A percentile compares a stretch with the other conserved stretches of the same genome.
These are phyloP conservation scores for Picea glauca DNA, from an alignment of 75 land plant species.

Conservation along the genomic window DNA sequence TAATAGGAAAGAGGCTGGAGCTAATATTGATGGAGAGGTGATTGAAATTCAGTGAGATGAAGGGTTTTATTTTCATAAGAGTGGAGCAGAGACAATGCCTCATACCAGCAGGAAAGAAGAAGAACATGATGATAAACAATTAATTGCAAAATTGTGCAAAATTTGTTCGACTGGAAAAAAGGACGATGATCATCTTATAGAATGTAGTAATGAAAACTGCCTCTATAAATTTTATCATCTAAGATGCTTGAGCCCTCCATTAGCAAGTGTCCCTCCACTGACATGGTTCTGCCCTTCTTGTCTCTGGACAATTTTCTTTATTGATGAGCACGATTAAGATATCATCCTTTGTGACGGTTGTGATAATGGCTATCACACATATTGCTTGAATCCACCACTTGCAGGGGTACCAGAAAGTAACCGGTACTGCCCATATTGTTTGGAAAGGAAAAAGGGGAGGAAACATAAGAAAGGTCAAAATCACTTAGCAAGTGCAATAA, in stretches of 20 bases:
- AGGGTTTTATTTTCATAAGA: not conserved
- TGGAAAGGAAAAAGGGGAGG: slow-evolving; percentile 1
- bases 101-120: not conserved
- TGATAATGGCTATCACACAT: slow-evolving; percentile 36
- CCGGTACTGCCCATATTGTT: slow-evolving; percentile 36
- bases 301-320: slow-evolving; percentile 19
- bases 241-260: slow-evolving; percentile 1
- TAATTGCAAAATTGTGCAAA: not conserved
- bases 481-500: not conserved
- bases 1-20: not conserved
- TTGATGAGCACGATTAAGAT: slow-evolving; percentile 28
- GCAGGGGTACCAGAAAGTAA: slow-evolving; percentile 26
- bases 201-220: not conserved
- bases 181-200: not conserved
- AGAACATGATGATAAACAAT: not conserved
- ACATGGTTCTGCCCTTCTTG: slow-evolving; percentile 14
- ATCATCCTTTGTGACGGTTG: slow-evolving; percentile 36
- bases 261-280: not conserved
- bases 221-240: slow-evolving; percentile 6
- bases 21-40: not conserved
- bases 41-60: not conserved
- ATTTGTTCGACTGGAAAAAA: slow-evolving; percentile 3
- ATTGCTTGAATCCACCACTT: slow-evolving; percentile 34
- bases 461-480: not conserved
- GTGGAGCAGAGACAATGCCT: not conserved